A percentile compares a stretch with the other conserved stretches of the same genome.
Evolutionary conservation across 169 alveolate species (phyloP).

Genomic region (Theileria equi): DNA sequence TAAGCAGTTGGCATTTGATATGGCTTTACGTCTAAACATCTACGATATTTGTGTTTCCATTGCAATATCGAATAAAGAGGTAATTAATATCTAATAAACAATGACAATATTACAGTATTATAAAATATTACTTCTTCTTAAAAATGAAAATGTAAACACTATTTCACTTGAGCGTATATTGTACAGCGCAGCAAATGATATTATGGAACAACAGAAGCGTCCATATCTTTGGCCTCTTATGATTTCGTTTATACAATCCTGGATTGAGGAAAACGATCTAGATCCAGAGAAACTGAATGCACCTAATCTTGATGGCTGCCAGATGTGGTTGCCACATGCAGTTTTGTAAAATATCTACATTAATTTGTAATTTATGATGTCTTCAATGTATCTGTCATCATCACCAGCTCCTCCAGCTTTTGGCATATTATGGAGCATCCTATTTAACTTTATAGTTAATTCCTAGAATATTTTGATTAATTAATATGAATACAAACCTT

Average conservation of each 20-base stretch:
- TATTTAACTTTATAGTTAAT: not conserved
- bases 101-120: constrained; percentile 9
- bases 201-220: constrained; percentile 23
- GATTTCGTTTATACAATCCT: constrained; percentile 36
- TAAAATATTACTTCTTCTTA: constrained; percentile 12
- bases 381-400: not conserved
- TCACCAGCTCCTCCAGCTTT: not conserved
- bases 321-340: constrained; percentile 63
- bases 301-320: constrained; percentile 38
- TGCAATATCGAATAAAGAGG: constrained; percentile 17
- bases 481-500: not conserved
- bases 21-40: constrained; percentile 45
- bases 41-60: constrained; percentile 30
- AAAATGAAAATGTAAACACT: constrained; percentile 16
- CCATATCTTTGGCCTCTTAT: constrained; percentile 49
- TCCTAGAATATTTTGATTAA: not conserved
- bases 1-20: constrained; percentile 43
- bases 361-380: not conserved
- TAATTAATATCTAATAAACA: too few species aligned
- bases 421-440: not conserved
- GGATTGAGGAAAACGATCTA: constrained; percentile 38
- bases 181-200: constrained; percentile 47
- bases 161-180: constrained; percentile 38
- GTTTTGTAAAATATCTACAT: too few species aligned
- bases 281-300: constrained; percentile 8